A percentile compares a stretch with the other conserved stretches of the same genome.
Evolutionary conservation across 345 rosid genomes (phyloP).

Genomic region (Rhodamnia rubescens): DNA sequence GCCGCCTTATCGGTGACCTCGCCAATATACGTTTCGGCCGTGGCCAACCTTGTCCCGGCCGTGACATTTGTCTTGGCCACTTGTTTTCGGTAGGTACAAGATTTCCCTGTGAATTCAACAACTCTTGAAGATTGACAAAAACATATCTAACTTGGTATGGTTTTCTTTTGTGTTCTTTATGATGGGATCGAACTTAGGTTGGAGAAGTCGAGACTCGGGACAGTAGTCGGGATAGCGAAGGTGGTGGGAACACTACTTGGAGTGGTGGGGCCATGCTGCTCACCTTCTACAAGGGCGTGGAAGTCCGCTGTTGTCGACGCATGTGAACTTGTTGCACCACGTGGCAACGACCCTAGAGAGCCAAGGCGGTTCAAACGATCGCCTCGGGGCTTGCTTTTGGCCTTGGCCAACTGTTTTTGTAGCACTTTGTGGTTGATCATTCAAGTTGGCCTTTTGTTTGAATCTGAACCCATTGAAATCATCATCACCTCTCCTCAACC

Average conservation of each 20-base stretch:
- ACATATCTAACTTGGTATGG: not conserved
- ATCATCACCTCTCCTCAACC: too few relatives aligned
- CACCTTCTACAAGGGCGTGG: conserved; percentile 41
- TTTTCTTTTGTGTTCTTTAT: too few relatives aligned
- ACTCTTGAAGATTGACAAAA: not conserved
- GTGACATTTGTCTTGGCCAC: not conserved
- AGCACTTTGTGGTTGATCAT: conserved; percentile 21
- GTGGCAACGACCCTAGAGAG: not conserved
- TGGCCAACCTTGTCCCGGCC: conserved; percentile 1
- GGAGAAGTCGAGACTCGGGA: conserved; percentile 28
- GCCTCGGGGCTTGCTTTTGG: conserved; percentile 8
- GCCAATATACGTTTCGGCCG: not conserved
- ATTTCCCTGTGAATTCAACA: not conserved
- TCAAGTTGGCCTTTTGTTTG: conserved; percentile 23
- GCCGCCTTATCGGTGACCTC: not conserved
- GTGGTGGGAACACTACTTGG: conserved; percentile 34
- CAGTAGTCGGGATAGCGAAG: conserved; percentile 32
- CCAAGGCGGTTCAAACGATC: not conserved
- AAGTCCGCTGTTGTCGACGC: conserved; percentile 22
- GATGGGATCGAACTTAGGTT: not conserved
- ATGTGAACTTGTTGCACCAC: conserved; percentile 3
- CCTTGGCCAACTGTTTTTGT: conserved; percentile 9
- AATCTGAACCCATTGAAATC: too few relatives aligned
- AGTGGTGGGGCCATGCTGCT: conserved; percentile 52
- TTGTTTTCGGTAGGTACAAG: not conserved